Evolutionary conservation across 2,329 filamentous ascomycete species (phyloP).

Genomic region (Fusarium fujikuroi): DNA sequence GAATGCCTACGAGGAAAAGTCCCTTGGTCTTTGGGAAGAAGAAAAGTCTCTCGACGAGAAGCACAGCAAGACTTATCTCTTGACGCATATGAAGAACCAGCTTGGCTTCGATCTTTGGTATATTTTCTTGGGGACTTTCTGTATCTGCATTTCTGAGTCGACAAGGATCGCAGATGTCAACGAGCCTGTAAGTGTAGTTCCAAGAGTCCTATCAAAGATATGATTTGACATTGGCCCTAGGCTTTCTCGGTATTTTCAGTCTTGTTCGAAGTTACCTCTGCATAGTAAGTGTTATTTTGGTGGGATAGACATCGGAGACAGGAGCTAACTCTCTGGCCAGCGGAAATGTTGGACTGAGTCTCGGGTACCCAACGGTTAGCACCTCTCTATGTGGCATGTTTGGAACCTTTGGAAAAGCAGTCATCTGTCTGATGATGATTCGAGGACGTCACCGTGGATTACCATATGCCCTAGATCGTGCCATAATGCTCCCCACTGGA

Average conservation of each 20-base stretch:
- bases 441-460: conserved; percentile 50
- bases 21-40: conserved; percentile 65
- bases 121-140: conserved; percentile 51
- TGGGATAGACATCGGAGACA: rapidly evolving
- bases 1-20: conserved; percentile 70
- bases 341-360: conserved; percentile 49
- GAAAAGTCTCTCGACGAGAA: conserved; percentile 37
- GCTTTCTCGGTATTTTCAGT: conserved; percentile 45
- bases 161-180: conserved; percentile 30
- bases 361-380: conserved; percentile 45
- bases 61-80: conserved; percentile 42
- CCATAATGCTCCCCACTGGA: conserved; percentile 44
- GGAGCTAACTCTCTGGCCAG: conserved; percentile 10
- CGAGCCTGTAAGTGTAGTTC: conserved; percentile 33
- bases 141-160: conserved; percentile 46
- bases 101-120: conserved; percentile 55
- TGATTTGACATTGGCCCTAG: conserved; percentile 2
- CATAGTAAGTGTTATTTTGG: conserved; percentile 39
- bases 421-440: conserved; percentile 51
- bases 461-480: conserved; percentile 48
- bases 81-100: conserved; percentile 50
- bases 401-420: conserved; percentile 46
- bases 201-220: rapidly evolving
- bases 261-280: conserved; percentile 48
- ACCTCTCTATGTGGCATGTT: conserved; percentile 46